These are phyloP conservation scores for Penicillium macrosclerotiorum DNA, from an alignment of 495 filamentous ascomycete genomes.

Conservation along the genomic window DNA sequence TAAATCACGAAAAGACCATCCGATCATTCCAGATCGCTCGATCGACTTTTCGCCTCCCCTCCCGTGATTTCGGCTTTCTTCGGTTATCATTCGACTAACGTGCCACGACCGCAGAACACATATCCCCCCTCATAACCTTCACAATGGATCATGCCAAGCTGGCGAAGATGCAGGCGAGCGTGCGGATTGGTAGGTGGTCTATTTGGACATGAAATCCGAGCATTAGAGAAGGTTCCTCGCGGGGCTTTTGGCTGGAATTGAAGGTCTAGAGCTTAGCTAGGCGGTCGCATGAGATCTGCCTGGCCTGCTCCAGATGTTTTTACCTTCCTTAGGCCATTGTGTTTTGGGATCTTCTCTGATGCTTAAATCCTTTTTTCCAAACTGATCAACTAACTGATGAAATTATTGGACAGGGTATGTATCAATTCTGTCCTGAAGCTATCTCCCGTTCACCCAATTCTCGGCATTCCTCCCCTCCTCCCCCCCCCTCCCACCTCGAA, in stretches of 20 bases:
- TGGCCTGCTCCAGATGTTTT: not conserved
- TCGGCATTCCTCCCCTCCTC: not conserved
- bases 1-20: no score
- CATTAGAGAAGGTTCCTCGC: not conserved
- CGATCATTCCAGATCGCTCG: not conserved
- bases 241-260: not conserved
- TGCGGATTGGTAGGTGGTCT: constrained; percentile 52
- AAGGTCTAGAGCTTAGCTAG: constrained; percentile 2
- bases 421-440: constrained; percentile 7
- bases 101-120: constrained; percentile 19
- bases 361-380: no score
- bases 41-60: not conserved
- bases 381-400: constrained; percentile 5
- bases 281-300: constrained; percentile 3
- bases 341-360: no score
- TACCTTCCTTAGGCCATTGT: not conserved
- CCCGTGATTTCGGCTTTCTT: not conserved
- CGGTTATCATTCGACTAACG: constrained; percentile 13
- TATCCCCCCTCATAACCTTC: constrained; percentile 32
- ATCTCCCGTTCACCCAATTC: constrained; percentile 1
- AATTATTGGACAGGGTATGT: constrained; percentile 32
- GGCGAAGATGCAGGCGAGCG: constrained; percentile 54
- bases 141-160: constrained; percentile 59
- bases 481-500: no score
- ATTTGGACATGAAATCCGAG: not conserved